Conservation (phyloP, 805 yeast genomes). For the Myxozyma sirexii region DNA sequence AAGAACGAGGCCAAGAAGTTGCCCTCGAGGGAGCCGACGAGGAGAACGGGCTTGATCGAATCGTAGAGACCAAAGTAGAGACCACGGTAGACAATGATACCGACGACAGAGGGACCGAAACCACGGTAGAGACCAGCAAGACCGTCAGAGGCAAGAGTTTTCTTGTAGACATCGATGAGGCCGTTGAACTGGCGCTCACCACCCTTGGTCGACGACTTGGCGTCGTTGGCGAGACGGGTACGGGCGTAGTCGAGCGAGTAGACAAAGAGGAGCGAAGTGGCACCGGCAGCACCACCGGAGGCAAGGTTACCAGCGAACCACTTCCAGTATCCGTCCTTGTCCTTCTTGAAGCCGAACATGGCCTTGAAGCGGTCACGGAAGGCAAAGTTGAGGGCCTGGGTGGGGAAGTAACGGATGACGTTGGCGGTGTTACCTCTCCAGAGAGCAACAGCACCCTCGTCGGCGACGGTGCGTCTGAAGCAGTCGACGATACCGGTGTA, state of each 20-base stretch:
- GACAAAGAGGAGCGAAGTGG: slow-evolving; percentile 87
- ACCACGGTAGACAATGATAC: slow-evolving; percentile 99
- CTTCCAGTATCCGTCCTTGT: slow-evolving; percentile 76
- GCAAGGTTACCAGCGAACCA: slow-evolving; percentile 99
- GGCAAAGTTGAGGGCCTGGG: slow-evolving; percentile 98
- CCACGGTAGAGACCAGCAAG: slow-evolving; percentile 98
- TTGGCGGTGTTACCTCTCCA: slow-evolving; percentile 99
- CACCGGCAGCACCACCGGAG: slow-evolving; percentile 99
- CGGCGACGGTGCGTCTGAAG: slow-evolving; percentile 91
- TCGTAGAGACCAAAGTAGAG: slow-evolving; percentile 97
- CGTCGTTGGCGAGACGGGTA: slow-evolving; percentile 98
- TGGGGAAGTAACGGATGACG: slow-evolving; percentile 98
- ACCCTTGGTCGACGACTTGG: slow-evolving; percentile 80
- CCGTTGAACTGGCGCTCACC: slow-evolving; percentile 98
- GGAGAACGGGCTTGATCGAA: slow-evolving; percentile 91
- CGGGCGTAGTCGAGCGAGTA: slow-evolving; percentile 98
- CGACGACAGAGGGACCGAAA: slow-evolving; percentile 97
- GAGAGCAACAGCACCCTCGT: slow-evolving; percentile 90
- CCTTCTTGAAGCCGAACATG: slow-evolving; percentile 96
- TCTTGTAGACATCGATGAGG: slow-evolving; percentile 92
- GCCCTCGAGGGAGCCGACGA: slow-evolving; percentile 93
- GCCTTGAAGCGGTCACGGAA: slow-evolving; percentile 97
- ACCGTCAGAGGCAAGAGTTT: slow-evolving; percentile 95
- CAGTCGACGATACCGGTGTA: slow-evolving; percentile 92
- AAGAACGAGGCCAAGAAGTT: slow-evolving; percentile 93